Base-by-base conservation (phyloP, 2,329 filamentous ascomycete genomes). In the Fusarium drepaniforme region DNA sequence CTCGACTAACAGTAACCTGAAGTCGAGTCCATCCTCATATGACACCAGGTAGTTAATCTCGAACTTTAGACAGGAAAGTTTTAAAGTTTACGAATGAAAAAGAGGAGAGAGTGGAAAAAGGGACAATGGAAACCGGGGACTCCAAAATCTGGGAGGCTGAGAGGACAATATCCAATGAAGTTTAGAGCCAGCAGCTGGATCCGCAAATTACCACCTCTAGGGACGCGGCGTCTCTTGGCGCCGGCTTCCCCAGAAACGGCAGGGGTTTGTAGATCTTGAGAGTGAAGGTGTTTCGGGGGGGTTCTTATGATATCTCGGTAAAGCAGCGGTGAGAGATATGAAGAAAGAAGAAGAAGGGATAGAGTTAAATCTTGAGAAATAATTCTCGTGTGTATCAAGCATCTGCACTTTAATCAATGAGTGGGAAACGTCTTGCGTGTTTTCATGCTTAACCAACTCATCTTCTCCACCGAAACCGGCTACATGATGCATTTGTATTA, bases 151-250 rank as follows among this genome's bases (percentile, higher is more conserved):
- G 35, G 51, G 72, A 75, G 73, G 73, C 73, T 74, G 73, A 75
- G 65, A 46, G 40, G 30, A 33, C 30, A 42, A 42, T 53, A 58
- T 64, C 59, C 68, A 73, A 63, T 61, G 46, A 49, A 61, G 70
- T 57, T 38, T 57, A 51, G 40, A 37, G 30, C 35, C 12, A 15
- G 13, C 33, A 33, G 25, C 25, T 44, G 21, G 63, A 33, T 63
- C 70, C 51, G 60, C 68, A 73, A 72, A 62, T 69, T 33, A 67
- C 69, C 30, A 37, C 46, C 38, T 37, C 16, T 21, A 46, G 28
- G 25, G 44, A 56, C 64, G 64, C 21, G 28, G 53, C 53, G 30
- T 37, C 67, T 42, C 76, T 78, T 78, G 75, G 76, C 76, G 61
- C 64, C 46, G 33, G 35, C 68, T 78, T 76, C 70, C 70, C 76